phyloP scores from a whole-genome alignment of 2,329 filamentous ascomycete species.

The Hirsutella thompsonii region DNA sequence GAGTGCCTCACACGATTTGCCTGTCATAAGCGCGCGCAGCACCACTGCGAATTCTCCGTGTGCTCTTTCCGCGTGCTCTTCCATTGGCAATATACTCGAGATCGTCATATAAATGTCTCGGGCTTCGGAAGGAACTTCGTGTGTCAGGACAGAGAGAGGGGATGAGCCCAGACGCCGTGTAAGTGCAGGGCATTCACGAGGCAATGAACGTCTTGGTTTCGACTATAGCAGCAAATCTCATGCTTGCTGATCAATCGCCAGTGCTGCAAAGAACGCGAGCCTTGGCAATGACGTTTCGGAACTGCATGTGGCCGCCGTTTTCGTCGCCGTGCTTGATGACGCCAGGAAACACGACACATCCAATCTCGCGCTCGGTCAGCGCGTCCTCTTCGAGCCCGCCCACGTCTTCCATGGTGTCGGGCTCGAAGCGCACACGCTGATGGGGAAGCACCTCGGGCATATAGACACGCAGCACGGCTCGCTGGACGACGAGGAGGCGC shows the following conservation, averaged over 20 bases:
- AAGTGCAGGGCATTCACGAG: too few relatives aligned
- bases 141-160: too few relatives aligned
- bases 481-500: slow-evolving; percentile 43
- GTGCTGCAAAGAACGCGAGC: slow-evolving; percentile 49
- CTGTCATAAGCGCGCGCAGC: too few relatives aligned
- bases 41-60: too few relatives aligned
- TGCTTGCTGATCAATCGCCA: slow-evolving; percentile 17
- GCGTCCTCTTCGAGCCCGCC: slow-evolving; percentile 48
- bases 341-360: slow-evolving; percentile 51
- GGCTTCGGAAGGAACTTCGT: too few relatives aligned
- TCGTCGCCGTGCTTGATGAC: slow-evolving; percentile 54
- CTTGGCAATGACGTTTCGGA: slow-evolving; percentile 51
- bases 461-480: slow-evolving; percentile 40
- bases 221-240: too few relatives aligned
- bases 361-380: slow-evolving; percentile 38
- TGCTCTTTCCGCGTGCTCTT: too few relatives aligned
- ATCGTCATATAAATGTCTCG: too few relatives aligned
- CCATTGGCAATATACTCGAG: too few relatives aligned
- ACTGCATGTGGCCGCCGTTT: slow-evolving; percentile 46
- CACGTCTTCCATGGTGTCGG: slow-evolving; percentile 51
- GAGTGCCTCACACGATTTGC: too few relatives aligned
- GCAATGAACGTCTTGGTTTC: too few relatives aligned
- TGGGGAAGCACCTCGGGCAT: slow-evolving; percentile 41
- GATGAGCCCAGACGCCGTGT: too few relatives aligned
- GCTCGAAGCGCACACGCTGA: slow-evolving; percentile 42